These are phyloP conservation scores for Metschnikowia proteae DNA, from an alignment of 805 yeast genomes.

Conservation along the genomic window DNA sequence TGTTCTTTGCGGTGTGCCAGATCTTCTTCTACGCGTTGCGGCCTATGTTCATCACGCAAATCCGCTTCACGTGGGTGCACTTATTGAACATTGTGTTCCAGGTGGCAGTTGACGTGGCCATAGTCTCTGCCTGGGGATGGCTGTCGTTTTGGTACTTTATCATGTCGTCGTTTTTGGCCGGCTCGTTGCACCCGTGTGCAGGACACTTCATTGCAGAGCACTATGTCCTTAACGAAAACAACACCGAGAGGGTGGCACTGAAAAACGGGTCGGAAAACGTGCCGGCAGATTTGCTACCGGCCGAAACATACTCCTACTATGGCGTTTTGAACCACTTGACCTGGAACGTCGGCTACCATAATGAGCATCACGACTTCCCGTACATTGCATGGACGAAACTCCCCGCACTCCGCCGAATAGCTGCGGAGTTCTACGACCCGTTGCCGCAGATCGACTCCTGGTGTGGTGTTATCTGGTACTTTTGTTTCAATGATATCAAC, in stretches of 20 bases:
- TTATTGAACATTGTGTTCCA: constrained; percentile 64
- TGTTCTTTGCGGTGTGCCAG: constrained; percentile 87
- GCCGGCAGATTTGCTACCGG: constrained; percentile 40
- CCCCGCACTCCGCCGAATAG: constrained; percentile 59
- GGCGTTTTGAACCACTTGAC: constrained; percentile 74
- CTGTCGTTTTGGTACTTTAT: constrained; percentile 63
- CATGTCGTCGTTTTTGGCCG: constrained; percentile 79
- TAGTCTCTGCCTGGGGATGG: constrained; percentile 61
- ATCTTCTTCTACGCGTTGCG: constrained; percentile 84
- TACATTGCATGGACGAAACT: constrained; percentile 86
- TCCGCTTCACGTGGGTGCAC: constrained; percentile 74
- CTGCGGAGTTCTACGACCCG: constrained; percentile 77
- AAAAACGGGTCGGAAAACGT: constrained; percentile 25
- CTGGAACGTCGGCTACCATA: constrained; percentile 93
- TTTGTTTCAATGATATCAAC: constrained; percentile 64
- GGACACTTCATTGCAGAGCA: constrained; percentile 97
- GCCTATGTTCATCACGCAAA: constrained; percentile 79
- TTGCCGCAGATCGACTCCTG: constrained; percentile 76
- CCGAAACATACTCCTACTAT: constrained; percentile 85
- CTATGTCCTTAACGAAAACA: constrained; percentile 60
- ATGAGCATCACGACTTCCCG: constrained; percentile 95
- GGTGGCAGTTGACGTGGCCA: constrained; percentile 50
- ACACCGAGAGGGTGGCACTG: constrained; percentile 34
- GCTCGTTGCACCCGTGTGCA: constrained; percentile 89
- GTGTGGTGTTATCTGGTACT: constrained; percentile 71